These are phyloP conservation scores for Geopyxis carbonaria DNA, from an alignment of 495 filamentous ascomycete species.

Conservation along the genomic window DNA sequence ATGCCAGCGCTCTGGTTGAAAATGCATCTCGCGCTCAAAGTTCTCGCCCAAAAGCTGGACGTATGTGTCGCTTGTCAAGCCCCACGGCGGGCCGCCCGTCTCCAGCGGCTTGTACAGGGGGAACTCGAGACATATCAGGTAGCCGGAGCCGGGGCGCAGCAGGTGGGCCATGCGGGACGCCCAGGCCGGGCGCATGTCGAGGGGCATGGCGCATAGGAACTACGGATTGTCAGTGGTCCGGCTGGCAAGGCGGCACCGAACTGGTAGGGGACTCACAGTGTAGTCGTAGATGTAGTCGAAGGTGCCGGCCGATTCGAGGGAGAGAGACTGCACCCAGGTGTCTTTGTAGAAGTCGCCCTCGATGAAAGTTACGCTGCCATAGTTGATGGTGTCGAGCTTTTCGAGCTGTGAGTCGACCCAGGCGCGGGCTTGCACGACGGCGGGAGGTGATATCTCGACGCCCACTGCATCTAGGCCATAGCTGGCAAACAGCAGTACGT, in stretches of 20 bases:
- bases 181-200: slow-evolving; percentile 49
- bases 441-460: slow-evolving; percentile 25
- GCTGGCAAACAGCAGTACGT: slow-evolving; percentile 26
- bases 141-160: slow-evolving; percentile 39
- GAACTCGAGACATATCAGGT: slow-evolving; percentile 66
- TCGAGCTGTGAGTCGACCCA: slow-evolving; percentile 12
- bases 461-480: slow-evolving; percentile 27
- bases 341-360: slow-evolving; percentile 44
- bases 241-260: background rate
- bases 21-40: slow-evolving; percentile 42
- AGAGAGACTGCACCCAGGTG: slow-evolving; percentile 35
- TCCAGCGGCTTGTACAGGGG: slow-evolving; percentile 49
- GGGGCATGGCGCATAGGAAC: slow-evolving; percentile 69
- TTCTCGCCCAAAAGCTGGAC: slow-evolving; percentile 33
- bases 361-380: slow-evolving; percentile 12
- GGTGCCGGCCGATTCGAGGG: slow-evolving; percentile 30
- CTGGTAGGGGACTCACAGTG: slow-evolving; percentile 40
- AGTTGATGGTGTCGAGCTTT: slow-evolving; percentile 6
- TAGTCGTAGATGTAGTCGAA: slow-evolving; percentile 81
- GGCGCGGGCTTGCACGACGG: slow-evolving; percentile 17
- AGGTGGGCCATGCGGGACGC: slow-evolving; percentile 47
- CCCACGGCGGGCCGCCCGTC: slow-evolving; percentile 53
- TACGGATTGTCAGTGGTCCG: slow-evolving; percentile 18
- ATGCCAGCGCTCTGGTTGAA: slow-evolving; percentile 54
- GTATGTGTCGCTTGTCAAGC: slow-evolving; percentile 45